Percentiles rank a stretch among this genome's conserved stretches.
Evolutionary conservation across 305 asterid genomes (phyloP).

Genomic region (Fraxinus albicans): DNA sequence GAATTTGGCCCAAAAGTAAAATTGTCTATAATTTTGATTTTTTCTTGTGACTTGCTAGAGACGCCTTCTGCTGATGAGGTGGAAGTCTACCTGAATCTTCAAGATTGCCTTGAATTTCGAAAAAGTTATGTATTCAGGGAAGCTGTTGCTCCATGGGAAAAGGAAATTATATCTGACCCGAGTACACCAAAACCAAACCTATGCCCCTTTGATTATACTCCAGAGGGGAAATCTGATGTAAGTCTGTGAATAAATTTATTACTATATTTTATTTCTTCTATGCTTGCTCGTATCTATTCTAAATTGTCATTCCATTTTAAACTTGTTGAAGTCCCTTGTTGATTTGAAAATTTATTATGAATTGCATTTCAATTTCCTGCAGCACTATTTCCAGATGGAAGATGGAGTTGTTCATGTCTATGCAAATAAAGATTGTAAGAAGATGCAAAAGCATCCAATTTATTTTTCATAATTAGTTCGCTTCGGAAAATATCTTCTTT

Average conservation of each 20-base stretch:
- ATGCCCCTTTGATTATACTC: slow-evolving; percentile 70
- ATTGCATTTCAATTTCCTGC: slow-evolving; percentile 32
- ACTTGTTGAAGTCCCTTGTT: slow-evolving; percentile 5
- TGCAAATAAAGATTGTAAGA: slow-evolving; percentile 83
- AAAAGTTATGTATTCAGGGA: slow-evolving; percentile 73
- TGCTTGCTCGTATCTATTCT: slow-evolving; percentile 9
- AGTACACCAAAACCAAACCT: slow-evolving; percentile 87
- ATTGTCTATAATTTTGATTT: slow-evolving; percentile 19
- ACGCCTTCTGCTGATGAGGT: slow-evolving; percentile 88
- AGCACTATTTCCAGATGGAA: slow-evolving; percentile 86
- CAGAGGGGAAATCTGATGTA: slow-evolving; percentile 78
- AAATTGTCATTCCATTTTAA: slow-evolving; percentile 17
- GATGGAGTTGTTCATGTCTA: slow-evolving; percentile 90
- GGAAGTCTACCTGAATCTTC: slow-evolving; percentile 76
- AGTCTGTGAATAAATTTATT: slow-evolving; percentile 22
- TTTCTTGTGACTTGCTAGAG: slow-evolving; percentile 51
- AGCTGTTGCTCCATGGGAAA: slow-evolving; percentile 86
- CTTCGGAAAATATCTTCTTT: slow-evolving; percentile 7
- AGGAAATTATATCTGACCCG: slow-evolving; percentile 84
- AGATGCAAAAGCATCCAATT: slow-evolving; percentile 30
- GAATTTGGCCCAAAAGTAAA: not conserved
- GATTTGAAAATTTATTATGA: slow-evolving; percentile 11
- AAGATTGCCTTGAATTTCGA: slow-evolving; percentile 85
- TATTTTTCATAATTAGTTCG: not conserved
- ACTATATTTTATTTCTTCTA: not conserved